A percentile compares a stretch with the other conserved stretches of the same genome.
Conservation (phyloP, 2,329 filamentous ascomycete genomes). For the Alternaria alternata region DNA sequence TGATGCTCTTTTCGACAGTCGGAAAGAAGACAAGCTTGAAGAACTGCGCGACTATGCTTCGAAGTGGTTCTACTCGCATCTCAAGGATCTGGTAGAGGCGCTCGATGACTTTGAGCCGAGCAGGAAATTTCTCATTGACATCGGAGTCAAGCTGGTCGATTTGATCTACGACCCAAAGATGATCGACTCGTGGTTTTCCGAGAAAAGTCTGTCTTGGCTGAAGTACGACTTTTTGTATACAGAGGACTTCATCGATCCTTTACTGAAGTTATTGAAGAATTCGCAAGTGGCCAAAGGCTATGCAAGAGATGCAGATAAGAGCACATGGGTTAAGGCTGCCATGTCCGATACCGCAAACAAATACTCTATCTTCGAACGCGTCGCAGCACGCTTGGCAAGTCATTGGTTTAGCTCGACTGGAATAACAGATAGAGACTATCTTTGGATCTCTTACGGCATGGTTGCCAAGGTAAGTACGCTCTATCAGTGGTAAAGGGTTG, state of each 20-base stretch:
- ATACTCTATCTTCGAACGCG: slow-evolving; percentile 7
- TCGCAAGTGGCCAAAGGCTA: slow-evolving; percentile 20
- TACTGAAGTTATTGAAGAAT: slow-evolving; percentile 14
- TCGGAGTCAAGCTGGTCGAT: background rate
- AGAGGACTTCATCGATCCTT: slow-evolving; percentile 10
- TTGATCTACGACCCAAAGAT: background rate
- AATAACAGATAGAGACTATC: background rate
- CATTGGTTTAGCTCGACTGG: slow-evolving; percentile 6
- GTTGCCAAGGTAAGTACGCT: background rate
- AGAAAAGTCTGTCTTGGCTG: background rate
- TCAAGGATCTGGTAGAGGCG: background rate
- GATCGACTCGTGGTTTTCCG: background rate
- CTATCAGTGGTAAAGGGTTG: background rate
- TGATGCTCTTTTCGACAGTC: background rate
- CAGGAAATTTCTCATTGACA: background rate
- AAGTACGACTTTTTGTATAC: slow-evolving; percentile 3
- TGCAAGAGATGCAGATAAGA: slow-evolving; percentile 10
- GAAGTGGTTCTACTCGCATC: background rate
- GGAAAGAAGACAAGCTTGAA: background rate
- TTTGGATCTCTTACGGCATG: background rate
- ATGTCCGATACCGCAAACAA: background rate
- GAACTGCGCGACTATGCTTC: background rate
- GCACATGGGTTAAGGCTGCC: slow-evolving; percentile 10
- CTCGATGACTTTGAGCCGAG: background rate
- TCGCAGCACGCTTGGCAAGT: slow-evolving; percentile 1